Conservation (phyloP, 441 rosid genomes). For the Gossypium davidsonii region DNA sequence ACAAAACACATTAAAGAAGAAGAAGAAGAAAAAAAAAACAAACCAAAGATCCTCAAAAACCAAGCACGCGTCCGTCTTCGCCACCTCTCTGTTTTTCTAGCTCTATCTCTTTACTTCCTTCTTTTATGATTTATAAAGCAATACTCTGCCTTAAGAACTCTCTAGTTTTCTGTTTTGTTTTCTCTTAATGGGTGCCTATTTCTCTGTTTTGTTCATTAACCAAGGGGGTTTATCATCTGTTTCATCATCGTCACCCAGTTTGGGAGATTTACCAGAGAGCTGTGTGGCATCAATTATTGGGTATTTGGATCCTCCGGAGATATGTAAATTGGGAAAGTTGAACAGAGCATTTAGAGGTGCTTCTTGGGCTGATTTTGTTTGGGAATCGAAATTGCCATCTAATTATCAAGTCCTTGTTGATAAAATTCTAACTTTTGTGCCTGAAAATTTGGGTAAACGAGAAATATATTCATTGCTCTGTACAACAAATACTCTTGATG, state of each 20-base stretch:
- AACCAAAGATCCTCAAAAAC: neutral
- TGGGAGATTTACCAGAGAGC: slow-evolving; percentile 77
- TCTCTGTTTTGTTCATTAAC: slow-evolving; percentile 37
- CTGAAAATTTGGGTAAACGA: slow-evolving; percentile 50
- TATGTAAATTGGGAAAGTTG: slow-evolving; percentile 47
- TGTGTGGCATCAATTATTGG: slow-evolving; percentile 65
- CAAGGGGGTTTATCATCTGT: slow-evolving; percentile 14
- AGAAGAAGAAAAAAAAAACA: neutral
- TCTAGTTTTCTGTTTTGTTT: slow-evolving; percentile 11
- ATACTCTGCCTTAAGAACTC: neutral
- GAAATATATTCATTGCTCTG: slow-evolving; percentile 61
- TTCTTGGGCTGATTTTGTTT: slow-evolving; percentile 61
- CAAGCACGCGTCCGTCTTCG: slow-evolving; percentile 18
- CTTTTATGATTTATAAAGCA: neutral
- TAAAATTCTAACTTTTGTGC: slow-evolving; percentile 36
- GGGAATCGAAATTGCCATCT: slow-evolving; percentile 63
- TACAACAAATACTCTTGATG: slow-evolving; percentile 48
- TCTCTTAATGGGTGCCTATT: slow-evolving; percentile 48
- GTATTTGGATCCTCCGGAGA: slow-evolving; percentile 65
- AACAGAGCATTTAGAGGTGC: slow-evolving; percentile 63
- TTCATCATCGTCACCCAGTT: slow-evolving; percentile 22
- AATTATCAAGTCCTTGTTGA: slow-evolving; percentile 37
- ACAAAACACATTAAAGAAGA: neutral
- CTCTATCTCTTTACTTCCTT: neutral
- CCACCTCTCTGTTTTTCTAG: neutral